A percentile compares a stretch with the other conserved stretches of the same genome.
phyloP scores from a whole-genome alignment of 139 green algal genomes.

The Diplosphaera chodatii region DNA sequence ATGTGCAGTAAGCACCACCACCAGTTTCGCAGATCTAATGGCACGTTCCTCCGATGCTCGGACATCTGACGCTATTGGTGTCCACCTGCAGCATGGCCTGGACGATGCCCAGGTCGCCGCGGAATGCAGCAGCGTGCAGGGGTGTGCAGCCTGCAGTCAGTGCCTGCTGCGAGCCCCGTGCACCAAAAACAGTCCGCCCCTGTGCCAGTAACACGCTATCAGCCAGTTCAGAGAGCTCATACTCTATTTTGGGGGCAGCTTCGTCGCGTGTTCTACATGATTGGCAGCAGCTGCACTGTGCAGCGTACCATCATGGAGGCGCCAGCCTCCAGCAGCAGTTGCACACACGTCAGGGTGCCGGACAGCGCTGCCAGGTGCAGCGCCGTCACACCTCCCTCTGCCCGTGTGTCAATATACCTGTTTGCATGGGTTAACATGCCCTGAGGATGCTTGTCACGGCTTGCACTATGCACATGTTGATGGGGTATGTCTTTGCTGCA shows the following conservation, averaged over 20 bases:
- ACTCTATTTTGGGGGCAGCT: too few species aligned
- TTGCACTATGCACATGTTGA: too few species aligned
- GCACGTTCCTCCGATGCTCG: too few species aligned
- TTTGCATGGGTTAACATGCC: too few species aligned
- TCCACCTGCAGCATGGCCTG: conserved; percentile 46
- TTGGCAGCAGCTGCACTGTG: too few species aligned
- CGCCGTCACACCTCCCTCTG: conserved; percentile 42
- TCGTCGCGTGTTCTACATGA: too few species aligned
- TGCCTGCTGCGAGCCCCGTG: not conserved
- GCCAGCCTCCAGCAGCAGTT: conserved; percentile 31
- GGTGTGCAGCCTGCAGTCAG: conserved; percentile 33
- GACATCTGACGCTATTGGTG: too few species aligned
- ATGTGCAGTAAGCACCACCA: too few species aligned
- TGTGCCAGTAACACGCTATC: not conserved
- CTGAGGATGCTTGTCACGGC: too few species aligned
- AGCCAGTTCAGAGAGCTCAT: too few species aligned
- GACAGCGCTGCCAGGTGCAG: conserved; percentile 44
- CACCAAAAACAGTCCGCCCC: conserved; percentile 20
- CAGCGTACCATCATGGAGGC: conserved; percentile 46
- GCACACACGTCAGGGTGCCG: conserved; percentile 35
- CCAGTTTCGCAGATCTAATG: too few species aligned
- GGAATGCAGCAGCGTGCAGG: conserved; percentile 42
- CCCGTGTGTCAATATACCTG: conserved; percentile 45
- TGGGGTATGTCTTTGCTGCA: too few species aligned
- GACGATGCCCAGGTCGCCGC: conserved; percentile 30